These are phyloP conservation scores for Aspergillus sp. DNA, from an alignment of 2,329 filamentous ascomycete species.

Conservation along the genomic window DNA sequence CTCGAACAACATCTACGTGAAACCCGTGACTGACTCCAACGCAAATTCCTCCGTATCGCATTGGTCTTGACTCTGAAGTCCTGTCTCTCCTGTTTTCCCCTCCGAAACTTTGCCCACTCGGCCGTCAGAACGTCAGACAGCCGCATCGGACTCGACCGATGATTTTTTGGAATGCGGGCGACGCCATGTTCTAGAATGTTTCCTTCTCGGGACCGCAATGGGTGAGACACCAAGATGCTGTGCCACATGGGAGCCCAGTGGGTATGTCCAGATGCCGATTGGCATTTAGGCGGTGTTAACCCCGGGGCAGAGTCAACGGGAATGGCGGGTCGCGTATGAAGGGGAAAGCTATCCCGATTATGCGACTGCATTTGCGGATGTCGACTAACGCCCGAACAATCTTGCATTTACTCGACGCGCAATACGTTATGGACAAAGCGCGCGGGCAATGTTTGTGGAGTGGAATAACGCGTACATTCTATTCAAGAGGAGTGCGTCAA, in stretches of 20 bases:
- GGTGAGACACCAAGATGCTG: slow-evolving; percentile 36
- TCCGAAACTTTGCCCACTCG: slow-evolving; percentile 39
- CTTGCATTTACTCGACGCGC: too few species aligned
- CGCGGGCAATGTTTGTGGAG: too few species aligned
- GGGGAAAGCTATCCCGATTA: too few species aligned
- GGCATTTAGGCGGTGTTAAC: too few species aligned
- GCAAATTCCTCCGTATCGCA: neutral
- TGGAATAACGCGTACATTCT: too few species aligned
- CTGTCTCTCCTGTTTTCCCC: slow-evolving; percentile 16
- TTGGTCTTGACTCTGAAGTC: neutral
- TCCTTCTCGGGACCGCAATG: slow-evolving; percentile 37
- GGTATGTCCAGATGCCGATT: neutral
- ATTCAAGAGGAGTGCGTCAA: too few species aligned
- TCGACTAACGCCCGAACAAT: too few species aligned
- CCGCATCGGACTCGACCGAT: slow-evolving; percentile 39
- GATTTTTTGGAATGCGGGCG: slow-evolving; percentile 37
- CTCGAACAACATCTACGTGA: neutral
- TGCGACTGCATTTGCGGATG: too few species aligned
- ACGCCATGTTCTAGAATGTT: slow-evolving; percentile 46
- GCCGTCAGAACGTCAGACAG: slow-evolving; percentile 44
- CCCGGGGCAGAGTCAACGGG: too few species aligned
- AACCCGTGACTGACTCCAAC: neutral
- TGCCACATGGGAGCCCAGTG: slow-evolving; percentile 13
- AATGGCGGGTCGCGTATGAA: too few species aligned
- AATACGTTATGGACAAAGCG: too few species aligned